Evolutionary conservation across 164 flowering plant genomes (phyloP).

Genomic region (Vitis cinerea): DNA sequence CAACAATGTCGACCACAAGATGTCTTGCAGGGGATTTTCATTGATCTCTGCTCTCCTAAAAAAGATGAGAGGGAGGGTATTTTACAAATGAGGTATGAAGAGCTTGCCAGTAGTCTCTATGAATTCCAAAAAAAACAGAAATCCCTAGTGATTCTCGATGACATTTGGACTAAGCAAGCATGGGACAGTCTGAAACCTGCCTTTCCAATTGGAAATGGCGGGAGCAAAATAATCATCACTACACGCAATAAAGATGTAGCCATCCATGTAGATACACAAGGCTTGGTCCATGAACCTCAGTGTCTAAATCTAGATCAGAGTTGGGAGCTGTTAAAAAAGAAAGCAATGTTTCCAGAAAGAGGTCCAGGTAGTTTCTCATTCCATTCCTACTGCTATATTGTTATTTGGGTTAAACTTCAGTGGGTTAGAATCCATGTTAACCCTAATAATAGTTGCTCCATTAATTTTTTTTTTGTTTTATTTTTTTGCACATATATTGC

Average conservation of each 20-base stretch:
- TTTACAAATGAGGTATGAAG: neutral
- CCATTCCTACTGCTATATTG: too few relatives aligned
- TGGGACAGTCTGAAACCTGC: slow-evolving; percentile 25
- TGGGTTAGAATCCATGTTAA: too few relatives aligned
- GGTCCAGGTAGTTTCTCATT: too few relatives aligned
- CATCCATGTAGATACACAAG: slow-evolving; percentile 8
- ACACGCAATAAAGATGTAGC: slow-evolving; percentile 26
- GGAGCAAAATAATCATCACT: slow-evolving; percentile 29
- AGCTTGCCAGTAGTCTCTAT: slow-evolving; percentile 3
- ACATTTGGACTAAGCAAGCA: slow-evolving; percentile 24
- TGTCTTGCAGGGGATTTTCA: slow-evolving; percentile 10
- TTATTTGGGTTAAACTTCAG: too few relatives aligned
- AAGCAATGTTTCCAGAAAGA: slow-evolving; percentile 4
- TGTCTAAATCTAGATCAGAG: slow-evolving; percentile 16
- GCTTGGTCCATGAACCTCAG: neutral
- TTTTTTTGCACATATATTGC: too few relatives aligned
- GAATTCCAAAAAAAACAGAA: slow-evolving; percentile 6
- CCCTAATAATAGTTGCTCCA: too few relatives aligned
- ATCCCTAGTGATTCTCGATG: slow-evolving; percentile 42
- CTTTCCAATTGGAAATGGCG: slow-evolving; percentile 16
- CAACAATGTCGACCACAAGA: slow-evolving; percentile 10
- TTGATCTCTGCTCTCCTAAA: slow-evolving; percentile 10
- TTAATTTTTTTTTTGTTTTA: too few relatives aligned
- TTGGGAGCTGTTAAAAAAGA: slow-evolving; percentile 31
- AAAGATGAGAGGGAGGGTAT: neutral